These are phyloP conservation scores for Rosellinia necatrix DNA, from an alignment of 2,329 filamentous ascomycete genomes.

Conservation along the genomic window DNA sequence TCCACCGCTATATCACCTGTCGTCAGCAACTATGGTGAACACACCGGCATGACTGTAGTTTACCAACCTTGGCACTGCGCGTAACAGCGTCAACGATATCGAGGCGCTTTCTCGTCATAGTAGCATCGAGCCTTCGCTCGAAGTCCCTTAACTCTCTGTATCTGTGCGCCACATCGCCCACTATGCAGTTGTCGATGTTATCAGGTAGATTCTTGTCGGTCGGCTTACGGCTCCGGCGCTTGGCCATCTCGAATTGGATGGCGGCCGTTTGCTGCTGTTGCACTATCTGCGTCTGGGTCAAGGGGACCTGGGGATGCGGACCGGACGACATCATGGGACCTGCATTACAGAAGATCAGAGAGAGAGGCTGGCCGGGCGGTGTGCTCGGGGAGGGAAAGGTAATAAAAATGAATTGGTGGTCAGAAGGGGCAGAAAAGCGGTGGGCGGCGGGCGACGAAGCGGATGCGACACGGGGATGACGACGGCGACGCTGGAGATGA, in stretches of 20 bases:
- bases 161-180: constrained; percentile 79
- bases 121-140: constrained; percentile 86
- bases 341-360: constrained; percentile 38
- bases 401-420: constrained; percentile 5
- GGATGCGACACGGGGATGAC: neutral
- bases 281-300: constrained; percentile 59
- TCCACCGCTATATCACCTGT: constrained; percentile 62
- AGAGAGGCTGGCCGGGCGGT: constrained; percentile 1
- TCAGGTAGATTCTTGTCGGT: constrained; percentile 96
- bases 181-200: constrained; percentile 79
- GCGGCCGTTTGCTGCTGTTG: constrained; percentile 57
- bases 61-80: constrained; percentile 68
- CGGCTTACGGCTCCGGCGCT: constrained; percentile 83
- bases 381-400: neutral
- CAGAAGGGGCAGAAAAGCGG: constrained; percentile 5
- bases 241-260: constrained; percentile 66
- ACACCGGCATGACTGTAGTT: neutral
- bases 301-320: constrained; percentile 54
- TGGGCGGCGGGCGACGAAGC: constrained; percentile 16
- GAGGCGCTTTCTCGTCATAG: constrained; percentile 90
- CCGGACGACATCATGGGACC: constrained; percentile 62
- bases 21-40: constrained; percentile 22
- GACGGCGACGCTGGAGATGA: neutral
- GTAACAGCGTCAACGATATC: constrained; percentile 85
- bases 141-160: constrained; percentile 86